Evolutionary conservation across 2,329 filamentous ascomycete species (phyloP), one percentile per base, ranked within the genome.

Genomic region (Colletotrichum endophyticum): DNA sequence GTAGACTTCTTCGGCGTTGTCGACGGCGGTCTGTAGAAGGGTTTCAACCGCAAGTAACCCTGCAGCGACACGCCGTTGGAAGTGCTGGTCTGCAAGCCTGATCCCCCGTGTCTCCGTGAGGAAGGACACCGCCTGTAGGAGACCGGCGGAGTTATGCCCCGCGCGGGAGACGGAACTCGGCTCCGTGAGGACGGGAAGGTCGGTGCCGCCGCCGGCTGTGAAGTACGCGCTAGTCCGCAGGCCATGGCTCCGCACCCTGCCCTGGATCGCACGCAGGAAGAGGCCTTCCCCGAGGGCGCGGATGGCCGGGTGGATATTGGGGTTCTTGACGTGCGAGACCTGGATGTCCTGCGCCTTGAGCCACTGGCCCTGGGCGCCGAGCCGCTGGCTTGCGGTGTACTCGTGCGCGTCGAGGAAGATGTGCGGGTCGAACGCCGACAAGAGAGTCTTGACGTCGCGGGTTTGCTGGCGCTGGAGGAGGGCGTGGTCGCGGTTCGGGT

Each of bases 361-460:
- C 73, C 75, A 78, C 32, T 72, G 62, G 1, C 70, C 44, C 19
- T 13, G 15, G 1, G 70, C 49, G 25, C 62, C 70, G 32, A 72
- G 49, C 28, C 13, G 49, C 62, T 72, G 70, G n/a, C 61, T 70
- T 0, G 82, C 80, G 1, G 76, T 77, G 57, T 83, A 84, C 66
- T 84, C 82, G 34, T 84, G 83, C 78, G 81, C 81, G 30, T 84
- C 82, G 15, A 83, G 78, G 2, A 80, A 80, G 63, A 84, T 76
- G 44, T 84, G 82, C 0, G 83, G 81, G 11, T 71, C 70, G 62
- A 81, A 84, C 5, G 80, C 75, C 3, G 68, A 78, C 4, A 83
- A 75, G 0, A 83, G 67, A 12, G 76, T 69, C 77, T 83, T 83
- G n/a, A 84, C 80, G 44, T 79, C 76, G 4, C 79, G 77, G 0